Conservation (phyloP, 2,329 filamentous ascomycete species). For the Penicillium sp. region DNA sequence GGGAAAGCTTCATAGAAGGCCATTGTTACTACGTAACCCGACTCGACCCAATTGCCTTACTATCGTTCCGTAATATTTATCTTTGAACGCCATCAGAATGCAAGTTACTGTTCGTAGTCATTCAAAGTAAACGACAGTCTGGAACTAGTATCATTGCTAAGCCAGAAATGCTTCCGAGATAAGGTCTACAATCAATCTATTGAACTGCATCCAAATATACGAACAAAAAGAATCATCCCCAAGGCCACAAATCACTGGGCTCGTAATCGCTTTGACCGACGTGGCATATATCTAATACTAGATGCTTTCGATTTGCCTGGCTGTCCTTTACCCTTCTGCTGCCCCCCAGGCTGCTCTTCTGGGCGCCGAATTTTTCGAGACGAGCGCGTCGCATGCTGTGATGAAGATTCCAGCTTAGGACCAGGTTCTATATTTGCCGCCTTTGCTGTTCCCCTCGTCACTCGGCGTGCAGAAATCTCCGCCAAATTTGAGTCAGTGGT, state of each 20-base stretch:
- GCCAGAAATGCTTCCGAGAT: not conserved
- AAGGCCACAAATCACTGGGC: slow-evolving; percentile 10
- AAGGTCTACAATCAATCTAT: not conserved
- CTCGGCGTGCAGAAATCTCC: slow-evolving; percentile 10
- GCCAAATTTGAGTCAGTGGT: slow-evolving; percentile 6
- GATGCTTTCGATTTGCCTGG: slow-evolving; percentile 9
- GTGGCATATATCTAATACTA: slow-evolving; percentile 10
- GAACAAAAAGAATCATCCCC: slow-evolving; percentile 3
- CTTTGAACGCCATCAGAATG: too few species aligned
- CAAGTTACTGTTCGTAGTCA: too few species aligned
- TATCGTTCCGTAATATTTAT: too few species aligned
- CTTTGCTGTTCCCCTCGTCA: slow-evolving; percentile 12
- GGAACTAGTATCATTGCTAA: not conserved
- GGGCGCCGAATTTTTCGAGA: slow-evolving; percentile 10
- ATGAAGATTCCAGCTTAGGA: slow-evolving; percentile 5
- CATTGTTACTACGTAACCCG: too few species aligned
- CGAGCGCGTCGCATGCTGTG: slow-evolving; percentile 9
- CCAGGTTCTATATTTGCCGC: slow-evolving; percentile 7
- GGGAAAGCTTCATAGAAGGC: too few species aligned
- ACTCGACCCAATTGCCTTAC: too few species aligned
- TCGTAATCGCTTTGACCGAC: slow-evolving; percentile 18
- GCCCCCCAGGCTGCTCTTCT: slow-evolving; percentile 8
- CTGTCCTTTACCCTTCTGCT: slow-evolving; percentile 5
- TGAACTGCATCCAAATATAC: not conserved
- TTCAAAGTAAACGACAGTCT: not conserved